Evolutionary conservation across 768 basidiomycete species (phyloP), one percentile per base, ranked within the genome.

Genomic region (Gyrodon lividus): DNA sequence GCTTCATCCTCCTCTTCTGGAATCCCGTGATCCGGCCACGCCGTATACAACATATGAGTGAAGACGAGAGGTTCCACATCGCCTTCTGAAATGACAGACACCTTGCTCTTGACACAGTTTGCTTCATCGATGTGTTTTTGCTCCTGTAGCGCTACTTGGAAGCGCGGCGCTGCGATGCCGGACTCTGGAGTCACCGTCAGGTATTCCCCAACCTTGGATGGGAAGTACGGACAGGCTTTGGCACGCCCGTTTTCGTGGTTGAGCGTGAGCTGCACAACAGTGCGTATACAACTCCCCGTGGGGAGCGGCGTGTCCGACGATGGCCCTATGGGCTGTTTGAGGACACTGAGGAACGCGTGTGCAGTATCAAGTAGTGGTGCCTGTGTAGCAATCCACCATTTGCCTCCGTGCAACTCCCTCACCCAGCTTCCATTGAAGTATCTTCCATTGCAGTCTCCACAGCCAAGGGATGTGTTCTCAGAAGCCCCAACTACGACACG

Each of bases 401-500:
- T 87, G 28, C 77, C 77, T 6, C 92, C 88, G 44, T 73, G 78
- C 23, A 75, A 70, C 63, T 94, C 92, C 40, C 78, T 73, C n/a
- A 93, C 84, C 87, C 91, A 93, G 61, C 80, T 90, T 13, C 87
- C 92, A 60, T 95, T 93, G 31, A 95, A 64, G 66, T 94, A 95
- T 43, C 79, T 70, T 12, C 78, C 77, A 0, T 62, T 43, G 24
- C 56, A 67, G 33, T 63, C 60, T 3, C 63, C 59, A 50, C 55
- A 59, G 17, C 59, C 56, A 20, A 59, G 30, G 43, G 45, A 61
- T 9, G 54, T 48, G 17, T 39, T 34, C 16, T 46, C 58, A 33
- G 61, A 56, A 10, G 60, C 57, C 12, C 72, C 71, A 14, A 84
- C 74, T n/a, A 80, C 63, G 26, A 92, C 83, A 14, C 89, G 79